A percentile compares a stretch with the other conserved stretches of the same genome.
phyloP scores from a whole-genome alignment of 441 rosid genomes.

The Eruca vesicaria region DNA sequence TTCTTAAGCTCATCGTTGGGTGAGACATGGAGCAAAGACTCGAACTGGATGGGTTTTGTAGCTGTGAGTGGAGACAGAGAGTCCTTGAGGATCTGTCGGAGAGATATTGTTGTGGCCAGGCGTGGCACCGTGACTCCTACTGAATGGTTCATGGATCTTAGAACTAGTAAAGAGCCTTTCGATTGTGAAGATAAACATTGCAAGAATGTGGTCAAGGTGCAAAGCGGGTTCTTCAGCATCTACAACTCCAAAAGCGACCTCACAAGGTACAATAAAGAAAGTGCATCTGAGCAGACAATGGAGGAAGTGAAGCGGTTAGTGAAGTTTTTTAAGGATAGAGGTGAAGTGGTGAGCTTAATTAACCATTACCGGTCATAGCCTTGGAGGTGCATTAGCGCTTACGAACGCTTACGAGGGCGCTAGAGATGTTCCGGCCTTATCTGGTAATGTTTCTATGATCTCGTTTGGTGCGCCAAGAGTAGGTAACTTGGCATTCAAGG shows the following conservation, averaged over 20 bases:
- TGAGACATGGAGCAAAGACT: conserved; percentile 64
- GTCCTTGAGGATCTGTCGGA: conserved; percentile 56
- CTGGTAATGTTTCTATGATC: conserved; percentile 43
- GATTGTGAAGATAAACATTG: conserved; percentile 28
- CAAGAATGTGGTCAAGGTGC: conserved; percentile 46
- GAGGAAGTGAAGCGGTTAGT: conserved; percentile 46
- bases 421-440: conserved; percentile 35
- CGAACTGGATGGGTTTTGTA: conserved; percentile 78
- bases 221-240: conserved; percentile 60
- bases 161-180: conserved; percentile 41
- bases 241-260: conserved; percentile 56
- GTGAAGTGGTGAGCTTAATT: conserved; percentile 58
- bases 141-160: conserved; percentile 68
- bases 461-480: conserved; percentile 64
- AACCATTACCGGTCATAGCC: conserved; percentile 60
- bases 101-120: conserved; percentile 78
- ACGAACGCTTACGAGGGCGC: conserved; percentile 54
- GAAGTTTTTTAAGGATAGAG: conserved; percentile 37
- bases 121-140: conserved; percentile 80
- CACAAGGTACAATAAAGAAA: conserved; percentile 58
- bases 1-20: conserved; percentile 42
- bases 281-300: conserved; percentile 78
- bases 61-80: conserved; percentile 58
- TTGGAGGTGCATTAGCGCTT: conserved; percentile 61
- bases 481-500: conserved; percentile 52